Conservation (phyloP, 2,329 filamentous ascomycete species). For the Sordariomycetes sp. region DNA sequence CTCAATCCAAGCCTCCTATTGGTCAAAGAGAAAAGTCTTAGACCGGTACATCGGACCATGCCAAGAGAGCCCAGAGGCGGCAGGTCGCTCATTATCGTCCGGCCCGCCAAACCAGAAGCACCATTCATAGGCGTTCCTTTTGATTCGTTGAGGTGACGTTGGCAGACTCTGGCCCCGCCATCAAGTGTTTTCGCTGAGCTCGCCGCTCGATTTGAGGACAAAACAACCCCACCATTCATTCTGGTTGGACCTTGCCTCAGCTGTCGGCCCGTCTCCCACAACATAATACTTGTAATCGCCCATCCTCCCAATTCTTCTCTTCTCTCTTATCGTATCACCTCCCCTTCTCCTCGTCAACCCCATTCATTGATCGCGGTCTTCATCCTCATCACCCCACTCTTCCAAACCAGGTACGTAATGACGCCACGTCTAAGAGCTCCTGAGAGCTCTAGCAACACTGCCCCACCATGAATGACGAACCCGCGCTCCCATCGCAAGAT, state of each 20-base stretch:
- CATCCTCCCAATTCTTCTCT: background rate
- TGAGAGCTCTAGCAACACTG: background rate
- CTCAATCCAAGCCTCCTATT: background rate
- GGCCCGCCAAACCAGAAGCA: background rate
- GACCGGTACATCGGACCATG: background rate
- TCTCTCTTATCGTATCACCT: constrained; percentile 7
- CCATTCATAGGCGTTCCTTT: background rate
- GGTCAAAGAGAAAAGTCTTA: background rate
- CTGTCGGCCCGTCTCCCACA: background rate
- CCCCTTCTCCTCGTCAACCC: background rate
- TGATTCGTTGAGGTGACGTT: background rate
- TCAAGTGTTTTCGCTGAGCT: background rate
- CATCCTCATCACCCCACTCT: background rate
- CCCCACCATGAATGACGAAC: constrained; percentile 1
- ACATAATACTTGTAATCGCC: no score
- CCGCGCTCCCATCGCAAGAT: background rate
- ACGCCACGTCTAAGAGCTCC: background rate
- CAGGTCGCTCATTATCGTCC: background rate
- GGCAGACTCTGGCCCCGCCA: background rate
- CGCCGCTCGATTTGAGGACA: background rate
- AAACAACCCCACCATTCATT: constrained; percentile 6
- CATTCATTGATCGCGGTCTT: background rate
- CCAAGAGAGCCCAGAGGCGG: background rate
- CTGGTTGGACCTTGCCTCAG: background rate
- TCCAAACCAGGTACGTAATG: background rate